A percentile compares a stretch with the other conserved stretches of the same genome.
These are phyloP conservation scores for Coemansia sp. DNA, from an alignment of 192 early-diverging fungal genomes.

Conservation along the genomic window DNA sequence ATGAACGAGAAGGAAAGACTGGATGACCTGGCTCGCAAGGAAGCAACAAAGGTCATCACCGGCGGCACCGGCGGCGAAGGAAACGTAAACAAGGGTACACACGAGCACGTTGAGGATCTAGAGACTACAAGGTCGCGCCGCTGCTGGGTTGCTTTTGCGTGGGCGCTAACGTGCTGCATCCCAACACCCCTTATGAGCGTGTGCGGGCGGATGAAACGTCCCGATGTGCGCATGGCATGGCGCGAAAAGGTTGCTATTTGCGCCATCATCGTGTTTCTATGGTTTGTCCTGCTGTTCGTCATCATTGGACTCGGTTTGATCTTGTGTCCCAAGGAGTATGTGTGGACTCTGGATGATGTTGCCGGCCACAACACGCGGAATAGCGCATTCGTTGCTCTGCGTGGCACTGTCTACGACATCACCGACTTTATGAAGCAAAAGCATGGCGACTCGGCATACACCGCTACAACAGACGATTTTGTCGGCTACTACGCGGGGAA, in stretches of 20 bases:
- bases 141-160: constrained; percentile 31
- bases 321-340: constrained; percentile 73
- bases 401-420: constrained; percentile 72
- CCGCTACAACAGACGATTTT: constrained; percentile 41
- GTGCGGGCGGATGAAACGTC: constrained; percentile 71
- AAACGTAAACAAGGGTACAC: constrained; percentile 34
- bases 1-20: constrained; percentile 24
- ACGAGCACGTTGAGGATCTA: constrained; percentile 42
- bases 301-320: constrained; percentile 81
- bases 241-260: constrained; percentile 89
- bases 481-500: constrained; percentile 39
- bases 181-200: constrained; percentile 29
- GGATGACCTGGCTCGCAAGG: constrained; percentile 28
- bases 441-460: constrained; percentile 56
- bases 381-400: constrained; percentile 62
- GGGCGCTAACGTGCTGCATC: constrained; percentile 42
- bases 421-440: constrained; percentile 63
- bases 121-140: constrained; percentile 35
- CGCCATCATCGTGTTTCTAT: constrained; percentile 80
- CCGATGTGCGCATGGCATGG: constrained; percentile 95
- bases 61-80: constrained; percentile 51
- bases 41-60: neutral
- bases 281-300: constrained; percentile 78
- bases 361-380: constrained; percentile 62
- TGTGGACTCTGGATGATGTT: constrained; percentile 58